These are phyloP conservation scores for Hemileccinum impolitum DNA, from an alignment of 768 basidiomycete genomes.

Conservation along the genomic window DNA sequence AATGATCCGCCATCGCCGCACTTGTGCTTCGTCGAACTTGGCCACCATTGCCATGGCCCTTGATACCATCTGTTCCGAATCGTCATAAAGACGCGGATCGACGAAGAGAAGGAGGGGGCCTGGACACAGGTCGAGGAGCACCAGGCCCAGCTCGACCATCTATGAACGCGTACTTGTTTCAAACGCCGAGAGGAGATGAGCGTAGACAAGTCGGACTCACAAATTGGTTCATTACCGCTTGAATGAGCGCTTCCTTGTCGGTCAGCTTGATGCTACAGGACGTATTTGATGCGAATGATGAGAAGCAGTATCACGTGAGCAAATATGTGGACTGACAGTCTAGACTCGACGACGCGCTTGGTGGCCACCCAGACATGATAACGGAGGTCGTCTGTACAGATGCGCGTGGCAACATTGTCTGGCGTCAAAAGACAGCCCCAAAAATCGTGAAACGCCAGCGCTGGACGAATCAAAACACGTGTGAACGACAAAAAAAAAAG, in stretches of 20 bases:
- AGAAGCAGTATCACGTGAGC: background rate
- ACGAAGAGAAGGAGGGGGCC: constrained; percentile 52
- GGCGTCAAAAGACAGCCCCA: constrained; percentile 36
- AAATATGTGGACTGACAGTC: constrained; percentile 7
- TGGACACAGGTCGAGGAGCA: constrained; percentile 40
- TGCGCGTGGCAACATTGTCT: constrained; percentile 24
- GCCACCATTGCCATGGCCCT: constrained; percentile 40
- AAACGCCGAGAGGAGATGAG: background rate
- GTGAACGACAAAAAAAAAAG: background rate
- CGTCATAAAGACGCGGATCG: constrained; percentile 43
- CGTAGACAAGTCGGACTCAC: constrained; percentile 21
- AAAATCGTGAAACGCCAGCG: constrained; percentile 32
- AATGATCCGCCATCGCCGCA: constrained; percentile 40
- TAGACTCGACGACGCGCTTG: constrained; percentile 28
- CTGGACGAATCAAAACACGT: constrained; percentile 11
- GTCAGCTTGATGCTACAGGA: constrained; percentile 10
- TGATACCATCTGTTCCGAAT: constrained; percentile 38
- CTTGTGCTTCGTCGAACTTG: constrained; percentile 40
- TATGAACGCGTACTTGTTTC: constrained; percentile 18
- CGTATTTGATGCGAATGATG: background rate
- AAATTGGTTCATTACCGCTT: constrained; percentile 26
- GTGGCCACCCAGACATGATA: constrained; percentile 36
- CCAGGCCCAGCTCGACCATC: constrained; percentile 50
- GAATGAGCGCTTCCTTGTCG: constrained; percentile 16
- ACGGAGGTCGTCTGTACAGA: constrained; percentile 25